Evolutionary conservation across 495 filamentous ascomycete genomes (phyloP).

Genomic region (Penicillium atrosanguineum): DNA sequence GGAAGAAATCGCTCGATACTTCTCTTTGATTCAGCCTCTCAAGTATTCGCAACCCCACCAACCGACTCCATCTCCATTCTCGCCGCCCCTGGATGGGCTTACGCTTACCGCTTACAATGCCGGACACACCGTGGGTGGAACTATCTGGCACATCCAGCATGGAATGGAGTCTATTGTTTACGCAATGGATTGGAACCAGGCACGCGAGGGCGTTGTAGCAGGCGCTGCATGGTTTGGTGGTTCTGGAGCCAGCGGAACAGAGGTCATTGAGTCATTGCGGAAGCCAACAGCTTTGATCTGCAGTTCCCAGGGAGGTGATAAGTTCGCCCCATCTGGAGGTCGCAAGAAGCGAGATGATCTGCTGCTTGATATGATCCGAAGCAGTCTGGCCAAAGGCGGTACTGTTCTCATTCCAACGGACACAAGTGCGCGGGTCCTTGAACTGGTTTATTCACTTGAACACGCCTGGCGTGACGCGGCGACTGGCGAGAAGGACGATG

Average conservation of each 20-base stretch:
- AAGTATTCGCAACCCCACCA: constrained; percentile 97
- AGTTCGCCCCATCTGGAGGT: constrained; percentile 64
- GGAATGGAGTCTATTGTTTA: constrained; percentile 96
- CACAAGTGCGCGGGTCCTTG: constrained; percentile 89
- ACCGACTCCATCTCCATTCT: constrained; percentile 79
- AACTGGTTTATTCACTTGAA: constrained; percentile 88
- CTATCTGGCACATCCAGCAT: constrained; percentile 98
- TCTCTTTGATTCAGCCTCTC: constrained; percentile 85
- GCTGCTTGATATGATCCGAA: constrained; percentile 75
- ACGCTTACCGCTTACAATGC: constrained; percentile 96
- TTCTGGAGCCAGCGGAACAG: constrained; percentile 74
- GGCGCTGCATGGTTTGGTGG: constrained; percentile 92
- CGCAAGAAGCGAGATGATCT: constrained; percentile 80
- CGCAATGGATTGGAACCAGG: constrained; percentile 96
- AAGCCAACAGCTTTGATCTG: constrained; percentile 93
- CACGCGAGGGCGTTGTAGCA: constrained; percentile 84
- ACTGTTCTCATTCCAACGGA: constrained; percentile 96
- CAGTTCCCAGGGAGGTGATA: constrained; percentile 76
- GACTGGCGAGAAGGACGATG: constrained; percentile 41
- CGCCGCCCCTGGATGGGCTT: constrained; percentile 84
- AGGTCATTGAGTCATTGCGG: constrained; percentile 88
- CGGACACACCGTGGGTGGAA: constrained; percentile 91
- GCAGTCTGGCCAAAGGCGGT: constrained; percentile 74
- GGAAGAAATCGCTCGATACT: constrained; percentile 90
- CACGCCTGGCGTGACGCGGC: constrained; percentile 80